phyloP scores from a whole-genome alignment of 208 protist species.

The Leishmania tarentolae region DNA sequence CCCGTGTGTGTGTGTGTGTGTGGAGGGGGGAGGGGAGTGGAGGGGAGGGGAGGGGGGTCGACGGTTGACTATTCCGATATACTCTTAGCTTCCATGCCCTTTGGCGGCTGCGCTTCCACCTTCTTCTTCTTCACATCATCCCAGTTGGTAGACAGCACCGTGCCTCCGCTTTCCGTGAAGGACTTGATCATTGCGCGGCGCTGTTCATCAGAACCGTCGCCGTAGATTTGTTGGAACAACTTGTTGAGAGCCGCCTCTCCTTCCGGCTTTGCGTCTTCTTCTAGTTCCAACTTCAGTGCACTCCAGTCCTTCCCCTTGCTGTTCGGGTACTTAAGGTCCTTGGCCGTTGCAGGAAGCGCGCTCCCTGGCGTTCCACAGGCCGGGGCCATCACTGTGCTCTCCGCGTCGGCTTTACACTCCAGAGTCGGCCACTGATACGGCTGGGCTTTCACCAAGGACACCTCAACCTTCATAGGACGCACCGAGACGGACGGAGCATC shows the following conservation, averaged over 20 bases:
- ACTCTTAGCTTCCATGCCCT: constrained; percentile 89
- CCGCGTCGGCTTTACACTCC: constrained; percentile 35
- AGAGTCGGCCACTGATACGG: constrained; percentile 77
- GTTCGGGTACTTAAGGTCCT: constrained; percentile 81
- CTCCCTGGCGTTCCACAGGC: constrained; percentile 6
- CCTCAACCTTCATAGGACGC: constrained; percentile 89
- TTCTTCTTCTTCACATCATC: constrained; percentile 90
- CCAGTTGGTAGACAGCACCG: constrained; percentile 97
- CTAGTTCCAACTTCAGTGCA: constrained; percentile 69
- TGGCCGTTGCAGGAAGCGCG: constrained; percentile 30
- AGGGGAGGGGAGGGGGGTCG: not conserved
- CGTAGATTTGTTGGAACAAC: constrained; percentile 95
- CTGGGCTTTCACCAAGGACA: constrained; percentile 59
- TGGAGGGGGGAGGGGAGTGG: not conserved
- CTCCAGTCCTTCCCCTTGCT: constrained; percentile 87
- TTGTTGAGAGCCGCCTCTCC: constrained; percentile 91
- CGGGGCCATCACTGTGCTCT: not conserved
- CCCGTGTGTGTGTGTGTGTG: not conserved
- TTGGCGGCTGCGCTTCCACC: constrained; percentile 82
- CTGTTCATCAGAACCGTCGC: constrained; percentile 88
- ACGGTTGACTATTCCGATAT: constrained; percentile 33
- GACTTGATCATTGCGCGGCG: constrained; percentile 95
- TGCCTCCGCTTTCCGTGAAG: constrained; percentile 94
- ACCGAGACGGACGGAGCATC: constrained; percentile 43
- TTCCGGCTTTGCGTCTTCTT: constrained; percentile 88